Evolutionary conservation across 2,329 filamentous ascomycete genomes (phyloP), one percentile per base, ranked within the genome.

Genomic region (Akanthomyces uredinophilus): DNA sequence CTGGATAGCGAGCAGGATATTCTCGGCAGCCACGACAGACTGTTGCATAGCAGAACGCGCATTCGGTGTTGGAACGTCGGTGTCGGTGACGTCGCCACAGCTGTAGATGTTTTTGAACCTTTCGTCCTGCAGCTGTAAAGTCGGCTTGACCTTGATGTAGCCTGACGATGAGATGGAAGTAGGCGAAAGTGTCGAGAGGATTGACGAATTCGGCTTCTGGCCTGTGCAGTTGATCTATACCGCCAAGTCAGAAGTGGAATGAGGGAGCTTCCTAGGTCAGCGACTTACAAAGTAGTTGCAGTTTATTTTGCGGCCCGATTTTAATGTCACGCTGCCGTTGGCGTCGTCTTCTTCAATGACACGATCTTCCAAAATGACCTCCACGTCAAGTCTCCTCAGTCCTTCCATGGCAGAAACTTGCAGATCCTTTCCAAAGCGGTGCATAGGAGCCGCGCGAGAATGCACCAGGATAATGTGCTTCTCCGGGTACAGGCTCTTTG

Each of bases 41-140:
- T 89, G 86, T 13, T 77, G 74, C 50, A 76, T 75, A 0, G 82
- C 83, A 0, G 83, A 79, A 11, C 85, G 77, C 0, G 81, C 83
- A 68, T 86, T 87, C 6, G 81, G 81, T 41, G 74, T 71, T 0
- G 75, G 75, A 0, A 78, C 76, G 13, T 71, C 64, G 1, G 79
- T 79, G 29, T 83, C 81, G 4, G 84, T 81, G 5, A 90, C 83
- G 65, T 89, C 87, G 20, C 87, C 87, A n/a, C 84, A 80, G 1
- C 82, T 83, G 66, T 86, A 89, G 2, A 89, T 76, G 64, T 85
- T 79, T 1, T 78, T 75, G 10, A 81, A 74, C 0, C 65, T 63
- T 2, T 76, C 71, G 65, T 83, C 80, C 8, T 72, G 68, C 16
- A 89, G 74, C 64, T 88, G 86, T 37, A 89, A 74, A 0, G 81